A percentile compares a stretch with the other conserved stretches of the same genome.
These are phyloP conservation scores for Kwoniella mangroviensis DNA, from an alignment of 768 basidiomycete genomes.

Conservation along the genomic window DNA sequence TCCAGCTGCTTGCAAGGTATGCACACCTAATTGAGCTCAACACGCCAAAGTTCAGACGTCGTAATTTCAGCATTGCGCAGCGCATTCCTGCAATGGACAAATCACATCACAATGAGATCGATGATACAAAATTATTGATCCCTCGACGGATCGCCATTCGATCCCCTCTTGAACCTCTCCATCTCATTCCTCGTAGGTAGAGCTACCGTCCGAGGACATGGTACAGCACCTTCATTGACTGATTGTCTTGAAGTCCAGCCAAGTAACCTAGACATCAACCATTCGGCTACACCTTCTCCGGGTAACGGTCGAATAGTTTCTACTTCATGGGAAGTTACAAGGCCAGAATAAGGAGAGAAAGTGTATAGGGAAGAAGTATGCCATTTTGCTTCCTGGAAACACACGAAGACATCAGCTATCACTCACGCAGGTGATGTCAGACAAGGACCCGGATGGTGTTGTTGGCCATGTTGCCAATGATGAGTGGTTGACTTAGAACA, in stretches of 20 bases:
- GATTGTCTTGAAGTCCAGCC: conserved; percentile 44
- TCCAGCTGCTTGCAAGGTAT: no score
- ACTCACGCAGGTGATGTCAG: no score
- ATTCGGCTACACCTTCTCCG: conserved; percentile 55
- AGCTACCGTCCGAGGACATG: conserved; percentile 31
- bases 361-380: conserved; percentile 56
- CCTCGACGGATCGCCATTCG: background rate
- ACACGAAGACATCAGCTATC: background rate
- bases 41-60: no score
- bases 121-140: background rate
- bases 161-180: conserved; percentile 12
- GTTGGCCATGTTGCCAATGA: no score
- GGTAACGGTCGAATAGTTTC: conserved; percentile 57
- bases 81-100: no score
- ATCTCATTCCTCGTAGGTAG: conserved; percentile 12
- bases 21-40: no score
- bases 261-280: conserved; percentile 49
- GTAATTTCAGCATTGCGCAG: no score
- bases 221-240: conserved; percentile 32
- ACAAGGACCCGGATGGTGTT: no score
- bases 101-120: no score
- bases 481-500: no score
- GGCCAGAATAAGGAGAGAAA: conserved; percentile 54
- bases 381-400: conserved; percentile 50
- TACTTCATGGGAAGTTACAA: conserved; percentile 53